Percentiles rank a stretch among this genome's conserved stretches.
phyloP scores from a whole-genome alignment of 768 basidiomycete species.

The Collybia sp. region DNA sequence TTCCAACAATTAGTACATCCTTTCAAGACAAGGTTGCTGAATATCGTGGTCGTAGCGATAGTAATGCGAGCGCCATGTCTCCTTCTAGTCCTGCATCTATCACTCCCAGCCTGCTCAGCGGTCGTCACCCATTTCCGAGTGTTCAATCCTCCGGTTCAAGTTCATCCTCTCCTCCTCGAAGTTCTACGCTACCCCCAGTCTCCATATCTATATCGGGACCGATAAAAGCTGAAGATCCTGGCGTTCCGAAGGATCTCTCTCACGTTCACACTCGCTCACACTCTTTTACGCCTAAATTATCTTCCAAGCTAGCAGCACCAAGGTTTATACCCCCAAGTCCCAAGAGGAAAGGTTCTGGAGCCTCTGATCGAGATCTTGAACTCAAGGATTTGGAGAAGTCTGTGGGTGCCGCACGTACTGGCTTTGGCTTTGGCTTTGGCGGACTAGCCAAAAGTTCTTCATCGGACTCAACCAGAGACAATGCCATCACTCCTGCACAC shows the following conservation, averaged over 20 bases:
- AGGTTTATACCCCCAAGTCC: slow-evolving; percentile 50
- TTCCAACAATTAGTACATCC: slow-evolving; percentile 37
- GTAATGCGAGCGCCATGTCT: slow-evolving; percentile 42
- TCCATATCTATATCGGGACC: slow-evolving; percentile 48
- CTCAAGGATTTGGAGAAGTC: slow-evolving; percentile 8
- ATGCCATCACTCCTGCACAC: slow-evolving; percentile 2
- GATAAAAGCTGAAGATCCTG: slow-evolving; percentile 23
- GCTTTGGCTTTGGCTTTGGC: slow-evolving; percentile 10
- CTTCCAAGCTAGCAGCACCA: slow-evolving; percentile 61
- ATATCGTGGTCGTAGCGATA: slow-evolving; percentile 60
- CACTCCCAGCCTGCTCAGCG: slow-evolving; percentile 22
- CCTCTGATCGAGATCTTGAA: slow-evolving; percentile 31
- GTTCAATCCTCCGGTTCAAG: slow-evolving; percentile 24
- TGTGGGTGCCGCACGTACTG: slow-evolving; percentile 4
- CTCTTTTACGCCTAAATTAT: slow-evolving; percentile 66
- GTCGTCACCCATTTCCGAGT: slow-evolving; percentile 40
- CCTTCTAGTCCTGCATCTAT: slow-evolving; percentile 28
- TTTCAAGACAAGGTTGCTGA: slow-evolving; percentile 63
- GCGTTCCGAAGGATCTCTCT: slow-evolving; percentile 19
- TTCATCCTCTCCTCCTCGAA: slow-evolving; percentile 29
- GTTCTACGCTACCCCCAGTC: slow-evolving; percentile 29
- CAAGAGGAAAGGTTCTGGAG: slow-evolving; percentile 48
- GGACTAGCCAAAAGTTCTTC: slow-evolving; percentile 2
- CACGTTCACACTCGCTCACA: slow-evolving; percentile 63
- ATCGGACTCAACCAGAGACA: slow-evolving; percentile 1